Evolutionary conservation across 352 stramenopile genomes (phyloP), one percentile per base, ranked within the genome.

Genomic region (Achlya hypogyna): DNA sequence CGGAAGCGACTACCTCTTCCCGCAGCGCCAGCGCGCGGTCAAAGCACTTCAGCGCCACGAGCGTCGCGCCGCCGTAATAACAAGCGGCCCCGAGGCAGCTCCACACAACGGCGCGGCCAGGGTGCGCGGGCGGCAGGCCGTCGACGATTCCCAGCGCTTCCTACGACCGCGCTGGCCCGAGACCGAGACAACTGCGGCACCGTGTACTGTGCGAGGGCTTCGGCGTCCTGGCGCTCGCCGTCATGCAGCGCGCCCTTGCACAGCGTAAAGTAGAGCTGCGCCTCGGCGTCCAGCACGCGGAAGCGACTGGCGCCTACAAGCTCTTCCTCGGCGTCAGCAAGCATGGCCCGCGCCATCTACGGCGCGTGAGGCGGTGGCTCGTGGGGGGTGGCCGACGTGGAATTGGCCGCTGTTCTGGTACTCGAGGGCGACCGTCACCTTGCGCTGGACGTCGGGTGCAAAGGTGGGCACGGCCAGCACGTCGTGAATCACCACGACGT

Each of bases 331-430:
- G 78, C 84, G n/a, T 69, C 69, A 65, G 87, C 71, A 3, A 90
- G 65, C 9, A 73, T 65, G 5, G 72, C 77, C 10, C 87, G 62
- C 16, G 82, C 82, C 79, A 89, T 87, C 80, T 90, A 69, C 18
- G 63, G 31, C 29, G 25, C n/a, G 9, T 22, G 0, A 45, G 14
- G 38, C 6, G 38, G 38, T 18, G 38, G n/a, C n/a, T 45, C 38
- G 38, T 1, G 6, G 38, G 38, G n/a, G 6, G 6, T 45, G 2
- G 38, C 14, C 25, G 71, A 91, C 82, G 31, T 89, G 74, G 60
- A 73, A 86, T 58, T 89, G 82, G 4, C 62, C 70, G 47, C 73
- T 74, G 60, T 89, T 91, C 59, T 91, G 82, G 53, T 82, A 87
- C 25, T 79, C 82, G 51, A 91, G 67, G 0, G 74, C 75, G 53